Evolutionary conservation across 345 rosid species (phyloP).

Genomic region (Boechera stricta): DNA sequence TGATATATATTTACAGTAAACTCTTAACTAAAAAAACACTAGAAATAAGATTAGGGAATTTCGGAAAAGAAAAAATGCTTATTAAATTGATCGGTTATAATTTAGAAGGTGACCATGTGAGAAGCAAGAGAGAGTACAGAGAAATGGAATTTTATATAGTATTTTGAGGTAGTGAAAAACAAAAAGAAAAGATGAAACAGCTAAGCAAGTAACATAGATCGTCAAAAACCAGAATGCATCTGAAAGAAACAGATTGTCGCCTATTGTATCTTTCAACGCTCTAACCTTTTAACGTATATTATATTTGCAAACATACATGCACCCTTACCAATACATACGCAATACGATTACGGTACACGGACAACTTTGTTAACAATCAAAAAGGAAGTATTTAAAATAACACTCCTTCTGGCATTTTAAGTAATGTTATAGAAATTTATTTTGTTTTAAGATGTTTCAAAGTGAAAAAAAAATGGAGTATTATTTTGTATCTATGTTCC

Average conservation of each 20-base stretch:
- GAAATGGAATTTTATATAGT: not conserved
- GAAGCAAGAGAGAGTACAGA: slow-evolving; percentile 11
- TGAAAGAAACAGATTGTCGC: slow-evolving; percentile 42
- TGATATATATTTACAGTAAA: too few relatives aligned
- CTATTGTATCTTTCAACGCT: slow-evolving; percentile 31
- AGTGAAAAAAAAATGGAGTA: too few relatives aligned
- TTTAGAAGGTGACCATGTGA: slow-evolving; percentile 9
- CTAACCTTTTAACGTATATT: slow-evolving; percentile 7
- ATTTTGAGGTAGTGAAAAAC: not conserved
- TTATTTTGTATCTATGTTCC: too few relatives aligned
- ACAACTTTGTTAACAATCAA: slow-evolving; percentile 2
- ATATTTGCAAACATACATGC: slow-evolving; percentile 29
- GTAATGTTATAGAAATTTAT: too few relatives aligned
- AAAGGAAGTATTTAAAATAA: not conserved
- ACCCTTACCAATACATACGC: slow-evolving; percentile 2
- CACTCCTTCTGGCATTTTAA: too few relatives aligned
- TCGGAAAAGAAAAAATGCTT: not conserved
- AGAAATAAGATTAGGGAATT: not conserved
- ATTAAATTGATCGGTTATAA: not conserved
- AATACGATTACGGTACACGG: not conserved
- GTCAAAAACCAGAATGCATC: slow-evolving; percentile 31
- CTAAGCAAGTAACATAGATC: slow-evolving; percentile 33
- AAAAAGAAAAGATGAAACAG: slow-evolving; percentile 24
- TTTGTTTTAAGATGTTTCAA: too few relatives aligned
- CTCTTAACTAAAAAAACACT: not conserved